Percentiles rank a stretch among this genome's conserved stretches.
Evolutionary conservation across 768 basidiomycete genomes (phyloP).

Genomic region (Brasilioporus rufonigricans): DNA sequence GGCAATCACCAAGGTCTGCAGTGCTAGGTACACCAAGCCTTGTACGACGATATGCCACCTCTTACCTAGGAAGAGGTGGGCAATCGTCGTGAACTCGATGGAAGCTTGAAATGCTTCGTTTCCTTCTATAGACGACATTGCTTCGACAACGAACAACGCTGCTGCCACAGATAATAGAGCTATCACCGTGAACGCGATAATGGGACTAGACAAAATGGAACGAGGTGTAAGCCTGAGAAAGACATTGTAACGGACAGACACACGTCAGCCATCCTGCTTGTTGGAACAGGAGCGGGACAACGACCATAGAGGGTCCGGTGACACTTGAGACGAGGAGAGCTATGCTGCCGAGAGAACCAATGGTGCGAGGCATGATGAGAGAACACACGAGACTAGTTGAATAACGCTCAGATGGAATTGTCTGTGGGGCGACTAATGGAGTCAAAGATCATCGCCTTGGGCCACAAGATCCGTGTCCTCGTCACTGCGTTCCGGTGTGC

Average conservation of each 20-base stretch:
- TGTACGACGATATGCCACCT: slow-evolving; percentile 24
- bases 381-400: background rate
- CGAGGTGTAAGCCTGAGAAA: background rate
- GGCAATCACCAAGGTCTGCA: slow-evolving; percentile 22
- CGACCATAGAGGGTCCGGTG: slow-evolving; percentile 22
- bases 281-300: slow-evolving; percentile 23
- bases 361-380: slow-evolving; percentile 20
- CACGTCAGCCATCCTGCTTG: slow-evolving; percentile 29
- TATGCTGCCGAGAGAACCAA: slow-evolving; percentile 22
- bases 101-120: slow-evolving; percentile 24
- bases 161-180: slow-evolving; percentile 21
- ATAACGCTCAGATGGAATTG: background rate
- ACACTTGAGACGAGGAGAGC: slow-evolving; percentile 27
- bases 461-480: background rate
- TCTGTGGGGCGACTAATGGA: background rate
- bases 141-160: slow-evolving; percentile 19
- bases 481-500: too few relatives aligned
- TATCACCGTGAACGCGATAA: slow-evolving; percentile 16
- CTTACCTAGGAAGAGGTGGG: slow-evolving; percentile 25
- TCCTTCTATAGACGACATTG: slow-evolving; percentile 27
- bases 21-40: slow-evolving; percentile 17
- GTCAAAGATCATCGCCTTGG: background rate
- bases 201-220: slow-evolving; percentile 6
- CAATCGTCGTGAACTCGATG: slow-evolving; percentile 26
- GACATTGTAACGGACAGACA: background rate